A percentile compares a stretch with the other conserved stretches of the same genome.
phyloP scores from a whole-genome alignment of 345 rosid species.

The Luvunga scandens region DNA sequence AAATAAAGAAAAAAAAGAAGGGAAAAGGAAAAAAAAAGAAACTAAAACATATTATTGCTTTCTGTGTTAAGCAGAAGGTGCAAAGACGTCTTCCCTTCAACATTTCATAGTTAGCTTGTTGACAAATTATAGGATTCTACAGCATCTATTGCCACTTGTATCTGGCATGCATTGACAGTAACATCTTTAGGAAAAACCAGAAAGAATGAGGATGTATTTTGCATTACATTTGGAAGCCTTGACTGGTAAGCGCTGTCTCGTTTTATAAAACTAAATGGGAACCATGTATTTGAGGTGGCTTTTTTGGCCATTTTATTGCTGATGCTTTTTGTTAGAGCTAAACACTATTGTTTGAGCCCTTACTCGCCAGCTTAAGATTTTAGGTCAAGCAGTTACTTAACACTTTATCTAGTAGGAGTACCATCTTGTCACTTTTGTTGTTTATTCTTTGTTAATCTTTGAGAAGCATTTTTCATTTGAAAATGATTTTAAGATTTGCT shows the following conservation, averaged over 20 bases:
- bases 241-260: neutral
- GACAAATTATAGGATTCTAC: conserved; percentile 5
- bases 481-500: conserved; percentile 22
- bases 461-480: neutral
- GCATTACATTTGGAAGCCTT: neutral
- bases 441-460: neutral
- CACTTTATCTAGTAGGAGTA: neutral
- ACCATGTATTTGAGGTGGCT: neutral
- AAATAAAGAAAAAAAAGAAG: too few species aligned
- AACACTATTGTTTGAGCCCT: neutral
- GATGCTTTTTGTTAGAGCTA: neutral
- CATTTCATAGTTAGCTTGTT: neutral
- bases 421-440: neutral
- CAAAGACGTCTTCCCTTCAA: neutral
- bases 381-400: neutral
- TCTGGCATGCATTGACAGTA: neutral
- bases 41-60: neutral
- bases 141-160: neutral
- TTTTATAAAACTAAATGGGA: neutral
- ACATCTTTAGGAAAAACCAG: neutral
- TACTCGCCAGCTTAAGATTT: neutral
- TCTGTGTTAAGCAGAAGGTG: neutral
- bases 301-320: neutral
- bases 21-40: too few species aligned
- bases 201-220: neutral